Evolutionary conservation across 2,329 filamentous ascomycete species (phyloP), one percentile per base, ranked within the genome.

Genomic region (Ophiostoma ulmi): DNA sequence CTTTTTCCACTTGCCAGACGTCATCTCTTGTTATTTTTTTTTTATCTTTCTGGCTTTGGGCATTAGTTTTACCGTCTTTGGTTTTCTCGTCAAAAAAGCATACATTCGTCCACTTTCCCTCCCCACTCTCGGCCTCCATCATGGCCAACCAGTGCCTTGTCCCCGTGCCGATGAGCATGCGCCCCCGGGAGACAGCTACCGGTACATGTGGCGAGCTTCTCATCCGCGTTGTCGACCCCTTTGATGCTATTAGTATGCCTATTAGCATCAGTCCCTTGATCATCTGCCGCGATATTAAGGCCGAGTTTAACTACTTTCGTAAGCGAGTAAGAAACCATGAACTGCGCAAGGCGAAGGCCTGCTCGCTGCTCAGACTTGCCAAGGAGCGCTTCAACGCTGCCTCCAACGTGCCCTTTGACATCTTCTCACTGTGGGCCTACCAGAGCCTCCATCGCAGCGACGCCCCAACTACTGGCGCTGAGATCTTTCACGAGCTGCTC

Each of bases 401-500:
- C 61, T n/a, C 31, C 31, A n/a, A 35, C 35, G 17, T 64, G 61
- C 61, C 61, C 35, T 64, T 64, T 64, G 61, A 64, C 35, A 14
- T 64, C 14, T 64, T 64, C 17, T 38, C 61, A 5, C 61, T 64
- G 31, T 64, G 61, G 61, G 61, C 61, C 61, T 64, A 64, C 61
- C 61, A 64, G 31, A n/a, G 61, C 61, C 61, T 64, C 22, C 69
- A 70, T 44, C 22, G 44, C 6, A 35, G 48, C 17, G 69, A 67
- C 11, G 69, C 63, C 14, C 35, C 36, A 3, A 6, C 6, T n/a
- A 55, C 69, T 7, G 69, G 69, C 5, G 69, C 41, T 8, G 69
- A 70, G 41, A 63, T 70, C 20, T 70, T 70, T 17, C 69, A 70
- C 11, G 17, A 58, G 14, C 61, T 70, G 5, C 26, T 66, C n/a